These are phyloP conservation scores for Isabelozyma rhagii DNA, from an alignment of 805 yeast genomes.

Conservation along the genomic window DNA sequence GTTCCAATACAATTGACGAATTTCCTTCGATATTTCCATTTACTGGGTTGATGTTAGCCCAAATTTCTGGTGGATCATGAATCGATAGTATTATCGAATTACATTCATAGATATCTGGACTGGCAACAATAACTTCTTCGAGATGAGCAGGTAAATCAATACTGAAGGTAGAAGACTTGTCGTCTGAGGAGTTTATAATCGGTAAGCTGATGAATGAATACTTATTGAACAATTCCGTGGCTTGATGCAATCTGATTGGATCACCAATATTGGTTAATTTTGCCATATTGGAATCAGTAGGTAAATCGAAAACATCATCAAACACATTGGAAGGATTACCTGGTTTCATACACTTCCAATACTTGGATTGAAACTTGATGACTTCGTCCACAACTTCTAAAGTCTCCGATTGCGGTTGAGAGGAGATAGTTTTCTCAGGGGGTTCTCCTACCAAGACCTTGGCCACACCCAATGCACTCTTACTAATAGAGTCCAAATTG, in stretches of 20 bases:
- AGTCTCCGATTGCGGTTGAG: conserved; percentile 71
- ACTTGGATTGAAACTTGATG: conserved; percentile 71
- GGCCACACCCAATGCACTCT: conserved; percentile 87
- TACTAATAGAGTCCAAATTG: conserved; percentile 85
- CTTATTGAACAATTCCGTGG: conserved; percentile 49
- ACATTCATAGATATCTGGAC: conserved; percentile 62
- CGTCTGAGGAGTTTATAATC: conserved; percentile 31
- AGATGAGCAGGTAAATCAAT: conserved; percentile 46
- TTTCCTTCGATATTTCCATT: conserved; percentile 75
- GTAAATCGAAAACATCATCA: conserved; percentile 39
- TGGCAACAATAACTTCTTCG: conserved; percentile 67
- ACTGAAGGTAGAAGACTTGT: conserved; percentile 22
- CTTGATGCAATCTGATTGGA: conserved; percentile 72
- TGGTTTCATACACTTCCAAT: conserved; percentile 82
- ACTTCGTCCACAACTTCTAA: conserved; percentile 81
- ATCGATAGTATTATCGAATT: conserved; percentile 67
- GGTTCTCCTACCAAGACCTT: conserved; percentile 93
- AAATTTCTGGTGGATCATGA: conserved; percentile 89
- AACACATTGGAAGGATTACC: conserved; percentile 47
- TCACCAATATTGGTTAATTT: conserved; percentile 58
- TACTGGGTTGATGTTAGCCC: conserved; percentile 81
- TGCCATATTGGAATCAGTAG: conserved; percentile 19
- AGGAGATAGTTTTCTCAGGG: conserved; percentile 70
- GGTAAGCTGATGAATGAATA: conserved; percentile 70
- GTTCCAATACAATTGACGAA: conserved; percentile 72